Evolutionary conservation across 331 rosid genomes (phyloP).

Genomic region (Erythrophleum ivorense): DNA sequence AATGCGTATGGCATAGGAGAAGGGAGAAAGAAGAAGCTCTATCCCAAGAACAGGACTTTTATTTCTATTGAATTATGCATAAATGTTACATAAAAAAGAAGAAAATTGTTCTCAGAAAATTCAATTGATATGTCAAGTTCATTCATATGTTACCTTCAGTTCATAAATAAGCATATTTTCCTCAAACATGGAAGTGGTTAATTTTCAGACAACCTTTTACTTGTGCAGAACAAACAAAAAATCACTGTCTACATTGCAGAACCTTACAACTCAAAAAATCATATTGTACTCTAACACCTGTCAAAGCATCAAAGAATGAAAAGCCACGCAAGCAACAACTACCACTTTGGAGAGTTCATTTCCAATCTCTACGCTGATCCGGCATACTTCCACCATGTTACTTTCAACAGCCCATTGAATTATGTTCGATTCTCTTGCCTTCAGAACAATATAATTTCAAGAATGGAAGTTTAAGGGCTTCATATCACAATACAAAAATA

Average conservation of each 20-base stretch:
- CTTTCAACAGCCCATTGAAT: conserved; percentile 31
- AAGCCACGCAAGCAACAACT: not conserved
- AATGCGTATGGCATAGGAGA: not conserved
- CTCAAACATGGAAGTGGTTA: not conserved
- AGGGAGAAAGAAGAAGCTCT: not conserved
- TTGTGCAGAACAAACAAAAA: not conserved
- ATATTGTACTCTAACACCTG: not conserved
- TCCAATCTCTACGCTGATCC: conserved; percentile 32
- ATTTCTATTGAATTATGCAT: not conserved
- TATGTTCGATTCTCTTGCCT: conserved; percentile 30
- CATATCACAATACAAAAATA: not conserved
- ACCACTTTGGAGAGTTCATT: conserved; percentile 36
- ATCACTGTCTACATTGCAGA: not conserved
- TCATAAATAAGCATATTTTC: not conserved
- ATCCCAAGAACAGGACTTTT: not conserved
- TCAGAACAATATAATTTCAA: not conserved
- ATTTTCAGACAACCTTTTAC: not conserved
- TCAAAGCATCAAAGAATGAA: not conserved
- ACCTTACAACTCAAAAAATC: not conserved
- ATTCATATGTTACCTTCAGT: not conserved
- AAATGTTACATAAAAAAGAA: not conserved
- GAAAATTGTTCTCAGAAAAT: not conserved
- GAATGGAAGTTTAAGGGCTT: not conserved
- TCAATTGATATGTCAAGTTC: not conserved
- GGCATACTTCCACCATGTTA: conserved; percentile 31